Evolutionary conservation across 345 rosid genomes (phyloP).

Genomic region (Eucalyptus cladocalyx): DNA sequence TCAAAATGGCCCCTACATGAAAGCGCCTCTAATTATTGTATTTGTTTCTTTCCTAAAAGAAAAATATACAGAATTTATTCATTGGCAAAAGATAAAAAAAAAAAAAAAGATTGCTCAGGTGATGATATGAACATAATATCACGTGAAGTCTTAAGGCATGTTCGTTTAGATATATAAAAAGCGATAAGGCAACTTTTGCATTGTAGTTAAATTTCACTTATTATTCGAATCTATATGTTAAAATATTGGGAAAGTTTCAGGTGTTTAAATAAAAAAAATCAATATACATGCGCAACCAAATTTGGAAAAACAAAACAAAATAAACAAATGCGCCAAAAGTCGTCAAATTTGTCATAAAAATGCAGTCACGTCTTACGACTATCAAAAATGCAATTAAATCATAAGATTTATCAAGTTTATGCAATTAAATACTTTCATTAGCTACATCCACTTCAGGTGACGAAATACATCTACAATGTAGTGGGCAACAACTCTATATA

Average conservation of each 20-base stretch:
- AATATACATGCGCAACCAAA: not conserved
- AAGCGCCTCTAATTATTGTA: not conserved
- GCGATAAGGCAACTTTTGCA: not conserved
- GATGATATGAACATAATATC: not conserved
- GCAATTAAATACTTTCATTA: not conserved
- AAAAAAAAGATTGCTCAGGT: not conserved
- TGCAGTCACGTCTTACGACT: accelerated
- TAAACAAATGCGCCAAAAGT: not conserved
- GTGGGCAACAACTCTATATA: not conserved
- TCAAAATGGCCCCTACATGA: not conserved
- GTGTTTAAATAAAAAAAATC: not conserved
- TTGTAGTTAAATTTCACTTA: not conserved
- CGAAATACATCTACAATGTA: not conserved
- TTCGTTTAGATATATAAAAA: not conserved
- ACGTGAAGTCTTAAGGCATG: not conserved
- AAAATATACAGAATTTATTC: not conserved
- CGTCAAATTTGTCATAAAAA: not conserved
- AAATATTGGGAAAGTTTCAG: not conserved
- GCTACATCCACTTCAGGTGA: not conserved
- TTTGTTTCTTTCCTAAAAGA: not conserved
- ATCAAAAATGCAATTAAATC: not conserved
- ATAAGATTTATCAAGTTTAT: not conserved
- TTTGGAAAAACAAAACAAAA: not conserved
- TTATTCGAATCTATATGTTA: not conserved
- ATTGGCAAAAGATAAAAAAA: not conserved